phyloP scores from a whole-genome alignment of 495 filamentous ascomycete species.

The Letharia lupina region DNA sequence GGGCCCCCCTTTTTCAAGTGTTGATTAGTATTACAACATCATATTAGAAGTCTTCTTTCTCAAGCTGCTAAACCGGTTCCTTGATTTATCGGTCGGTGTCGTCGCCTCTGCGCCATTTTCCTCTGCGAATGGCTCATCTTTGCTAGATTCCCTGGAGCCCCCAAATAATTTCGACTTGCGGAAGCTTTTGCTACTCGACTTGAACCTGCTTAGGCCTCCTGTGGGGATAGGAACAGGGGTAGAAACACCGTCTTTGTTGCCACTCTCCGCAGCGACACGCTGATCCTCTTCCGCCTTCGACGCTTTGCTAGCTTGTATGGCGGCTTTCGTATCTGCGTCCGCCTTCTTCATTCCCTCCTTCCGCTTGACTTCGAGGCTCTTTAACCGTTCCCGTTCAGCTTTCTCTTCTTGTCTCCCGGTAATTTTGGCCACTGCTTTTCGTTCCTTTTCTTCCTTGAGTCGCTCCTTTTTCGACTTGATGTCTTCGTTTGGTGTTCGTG shows the following conservation, averaged over 20 bases:
- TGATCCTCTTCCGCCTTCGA: slow-evolving; percentile 45
- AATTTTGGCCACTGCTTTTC: slow-evolving; percentile 59
- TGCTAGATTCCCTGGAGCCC: slow-evolving; percentile 22
- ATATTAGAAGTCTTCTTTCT: slow-evolving; percentile 38
- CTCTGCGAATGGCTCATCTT: slow-evolving; percentile 23
- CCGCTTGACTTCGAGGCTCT: slow-evolving; percentile 48
- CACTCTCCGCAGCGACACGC: slow-evolving; percentile 32
- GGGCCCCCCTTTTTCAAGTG: neutral
- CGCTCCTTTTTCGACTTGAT: slow-evolving; percentile 40
- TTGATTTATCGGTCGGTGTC: slow-evolving; percentile 32
- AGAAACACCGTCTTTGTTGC: slow-evolving; percentile 30
- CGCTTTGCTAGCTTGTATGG: slow-evolving; percentile 48
- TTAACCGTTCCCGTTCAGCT: slow-evolving; percentile 54
- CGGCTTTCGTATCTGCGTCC: slow-evolving; percentile 50
- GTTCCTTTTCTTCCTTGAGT: slow-evolving; percentile 53
- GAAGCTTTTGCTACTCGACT: slow-evolving; percentile 53
- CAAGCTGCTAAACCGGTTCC: slow-evolving; percentile 34
- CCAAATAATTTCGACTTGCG: slow-evolving; percentile 36
- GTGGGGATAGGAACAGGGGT: slow-evolving; percentile 31
- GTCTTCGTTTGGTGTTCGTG: slow-evolving; percentile 35
- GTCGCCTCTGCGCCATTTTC: slow-evolving; percentile 23
- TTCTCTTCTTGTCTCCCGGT: slow-evolving; percentile 59
- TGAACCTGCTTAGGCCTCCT: slow-evolving; percentile 44
- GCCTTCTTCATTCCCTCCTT: slow-evolving; percentile 46
- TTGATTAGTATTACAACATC: slow-evolving; percentile 23